These are phyloP conservation scores for Lepidium sativum DNA, from an alignment of 345 rosid genomes.

Conservation along the genomic window DNA sequence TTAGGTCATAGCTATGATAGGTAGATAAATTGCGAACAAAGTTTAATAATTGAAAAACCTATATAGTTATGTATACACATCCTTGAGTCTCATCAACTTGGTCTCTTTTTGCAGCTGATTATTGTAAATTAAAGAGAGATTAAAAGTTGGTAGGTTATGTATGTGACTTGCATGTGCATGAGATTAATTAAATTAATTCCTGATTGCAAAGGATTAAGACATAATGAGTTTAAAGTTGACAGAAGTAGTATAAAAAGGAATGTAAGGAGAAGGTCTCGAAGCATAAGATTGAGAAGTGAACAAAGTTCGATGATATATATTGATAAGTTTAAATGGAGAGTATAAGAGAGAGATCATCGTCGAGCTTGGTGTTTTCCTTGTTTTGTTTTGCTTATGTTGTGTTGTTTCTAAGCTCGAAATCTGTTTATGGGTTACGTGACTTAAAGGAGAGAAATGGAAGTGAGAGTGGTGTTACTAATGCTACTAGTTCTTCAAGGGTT, in stretches of 20 bases:
- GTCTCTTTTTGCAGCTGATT: neutral
- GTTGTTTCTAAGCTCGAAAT: conserved; percentile 21
- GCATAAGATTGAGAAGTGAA: conserved; percentile 5
- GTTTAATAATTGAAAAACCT: conserved; percentile 3
- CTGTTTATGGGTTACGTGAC: conserved; percentile 30
- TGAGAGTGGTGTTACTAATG: neutral
- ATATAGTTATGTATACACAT: neutral
- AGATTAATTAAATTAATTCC: conserved; percentile 7
- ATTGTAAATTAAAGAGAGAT: neutral
- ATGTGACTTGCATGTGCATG: conserved; percentile 17
- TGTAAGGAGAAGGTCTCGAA: conserved; percentile 5
- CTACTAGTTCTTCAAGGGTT: conserved; percentile 5
- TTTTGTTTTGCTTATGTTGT: conserved; percentile 8
- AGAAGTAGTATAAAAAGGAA: conserved; percentile 8
- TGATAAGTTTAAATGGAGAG: conserved; percentile 3
- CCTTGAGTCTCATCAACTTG: neutral
- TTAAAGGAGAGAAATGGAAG: conserved; percentile 16
- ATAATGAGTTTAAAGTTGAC: neutral
- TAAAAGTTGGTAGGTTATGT: conserved; percentile 19
- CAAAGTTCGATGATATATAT: conserved; percentile 8
- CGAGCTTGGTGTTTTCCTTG: conserved; percentile 5
- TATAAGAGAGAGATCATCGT: conserved; percentile 11
- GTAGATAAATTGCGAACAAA: conserved; percentile 10
- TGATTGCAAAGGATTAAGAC: neutral
- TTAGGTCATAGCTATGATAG: conserved; percentile 8